These are phyloP conservation scores for Naegleria gruberi DNA, from an alignment of 208 protist genomes.

Conservation along the genomic window DNA sequence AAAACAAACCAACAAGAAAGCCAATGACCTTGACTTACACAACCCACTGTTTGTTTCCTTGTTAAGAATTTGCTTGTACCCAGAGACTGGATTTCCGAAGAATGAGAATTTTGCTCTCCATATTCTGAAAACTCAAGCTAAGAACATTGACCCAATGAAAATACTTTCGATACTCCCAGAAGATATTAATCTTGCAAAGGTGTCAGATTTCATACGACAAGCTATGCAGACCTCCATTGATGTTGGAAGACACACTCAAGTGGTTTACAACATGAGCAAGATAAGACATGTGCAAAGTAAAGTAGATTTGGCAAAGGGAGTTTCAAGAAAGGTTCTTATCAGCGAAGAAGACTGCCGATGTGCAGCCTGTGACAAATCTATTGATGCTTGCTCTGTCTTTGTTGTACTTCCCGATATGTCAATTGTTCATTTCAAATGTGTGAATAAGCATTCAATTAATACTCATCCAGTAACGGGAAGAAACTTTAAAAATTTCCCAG, in stretches of 20 bases:
- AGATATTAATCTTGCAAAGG: background rate
- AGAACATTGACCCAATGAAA: background rate
- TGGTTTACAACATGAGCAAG: constrained; percentile 10
- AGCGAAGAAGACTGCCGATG: background rate
- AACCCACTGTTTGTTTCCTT: background rate
- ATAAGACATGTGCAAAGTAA: background rate
- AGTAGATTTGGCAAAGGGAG: background rate
- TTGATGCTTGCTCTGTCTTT: background rate
- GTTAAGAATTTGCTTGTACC: background rate
- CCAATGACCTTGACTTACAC: background rate
- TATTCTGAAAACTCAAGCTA: background rate
- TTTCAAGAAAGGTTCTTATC: background rate
- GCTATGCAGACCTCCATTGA: background rate
- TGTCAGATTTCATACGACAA: background rate
- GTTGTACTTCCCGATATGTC: background rate
- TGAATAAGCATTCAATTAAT: background rate
- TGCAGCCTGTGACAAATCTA: background rate
- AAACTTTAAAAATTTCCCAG: background rate
- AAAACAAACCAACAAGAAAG: background rate
- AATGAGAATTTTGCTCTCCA: background rate
- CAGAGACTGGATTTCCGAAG: background rate
- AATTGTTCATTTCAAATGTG: background rate
- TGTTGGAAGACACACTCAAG: background rate
- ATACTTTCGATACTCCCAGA: background rate
- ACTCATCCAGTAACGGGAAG: background rate